Evolutionary conservation across 2,329 filamentous ascomycete species (phyloP).

Genomic region (Teratosphaeria gauchensis): DNA sequence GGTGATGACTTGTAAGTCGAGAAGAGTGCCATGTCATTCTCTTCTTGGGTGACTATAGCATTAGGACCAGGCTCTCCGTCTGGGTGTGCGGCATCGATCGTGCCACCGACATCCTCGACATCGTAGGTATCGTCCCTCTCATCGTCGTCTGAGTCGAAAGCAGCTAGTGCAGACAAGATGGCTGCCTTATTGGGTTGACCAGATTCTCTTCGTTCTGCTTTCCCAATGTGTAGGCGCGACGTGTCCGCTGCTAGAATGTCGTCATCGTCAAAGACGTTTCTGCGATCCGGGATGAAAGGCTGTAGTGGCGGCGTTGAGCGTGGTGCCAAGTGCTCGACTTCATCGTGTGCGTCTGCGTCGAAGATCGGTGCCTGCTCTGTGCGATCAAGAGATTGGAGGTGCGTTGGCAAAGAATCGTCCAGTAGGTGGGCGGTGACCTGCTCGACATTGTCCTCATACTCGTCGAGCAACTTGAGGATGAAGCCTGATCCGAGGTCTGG

Average conservation of each 20-base stretch:
- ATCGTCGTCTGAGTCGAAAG: constrained; percentile 90
- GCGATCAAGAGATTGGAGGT: constrained; percentile 56
- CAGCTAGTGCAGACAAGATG: constrained; percentile 76
- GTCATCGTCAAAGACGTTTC: constrained; percentile 72
- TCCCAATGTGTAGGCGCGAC: constrained; percentile 69
- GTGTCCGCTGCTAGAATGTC: constrained; percentile 59
- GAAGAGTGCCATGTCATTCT: constrained; percentile 64
- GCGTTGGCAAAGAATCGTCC: constrained; percentile 61
- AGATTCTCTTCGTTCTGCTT: constrained; percentile 43
- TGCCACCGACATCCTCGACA: constrained; percentile 79
- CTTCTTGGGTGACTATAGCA: constrained; percentile 18
- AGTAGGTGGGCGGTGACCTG: constrained; percentile 72
- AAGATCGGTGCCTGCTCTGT: constrained; percentile 50
- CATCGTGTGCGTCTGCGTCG: constrained; percentile 10
- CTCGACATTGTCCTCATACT: constrained; percentile 69
- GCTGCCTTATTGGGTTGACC: constrained; percentile 69
- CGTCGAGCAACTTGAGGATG: constrained; percentile 66
- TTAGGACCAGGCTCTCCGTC: constrained; percentile 44
- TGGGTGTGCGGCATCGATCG: constrained; percentile 55
- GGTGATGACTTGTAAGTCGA: constrained; percentile 57
- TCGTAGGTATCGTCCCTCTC: constrained; percentile 97
- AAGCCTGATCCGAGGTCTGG: constrained; percentile 79
- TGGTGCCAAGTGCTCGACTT: constrained; percentile 41
- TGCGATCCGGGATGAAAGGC: constrained; percentile 44
- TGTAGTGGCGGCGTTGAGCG: constrained; percentile 41